Base-by-base conservation (phyloP, 352 stramenopile genomes). In the Phytophthora megakarya region DNA sequence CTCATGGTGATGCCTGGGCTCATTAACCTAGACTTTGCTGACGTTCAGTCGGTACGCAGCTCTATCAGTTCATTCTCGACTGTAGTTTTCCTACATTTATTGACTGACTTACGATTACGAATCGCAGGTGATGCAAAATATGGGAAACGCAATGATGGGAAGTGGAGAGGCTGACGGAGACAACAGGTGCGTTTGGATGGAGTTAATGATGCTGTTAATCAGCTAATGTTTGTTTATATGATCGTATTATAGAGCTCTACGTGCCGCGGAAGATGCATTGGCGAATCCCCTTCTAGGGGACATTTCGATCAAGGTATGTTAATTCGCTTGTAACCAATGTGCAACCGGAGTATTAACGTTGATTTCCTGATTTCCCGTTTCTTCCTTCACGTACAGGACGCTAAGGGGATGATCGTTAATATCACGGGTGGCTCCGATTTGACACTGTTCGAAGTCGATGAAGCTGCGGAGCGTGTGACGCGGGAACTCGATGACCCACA, bases 361-460 rank as follows among this genome's bases (percentile, higher is more conserved):
- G 19, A 49, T 49, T 22, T 15, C 30, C 3, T 35, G 30, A 4
- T 23, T 47, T 53, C n/a, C n/a, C n/a, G n/a, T n/a, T 16, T 35
- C 25, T 59, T 49, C 44, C 23, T 25, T n/a, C n/a, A 12, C 13
- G 30, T 46, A 13, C 59, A 89, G 77, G 86, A 92, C 38, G 90
- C 90, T 43, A 97, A 97, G 75, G 93, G 95, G 23, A 89, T 98
- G 79, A 84, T 98, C 47, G 90, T 98, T 46, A 98, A 98, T 70
- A 98, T 98, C 64, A 97, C 90, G 7, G 95, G 95, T 18, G 93
- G 94, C 38, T 84, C 86, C 15, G 95, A 98, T 65, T 75, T 98
- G 78, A 97, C 89, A 57, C 79, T 99, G 28, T 94, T 96, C 62
- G 90, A 97, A 67, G 90, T 97, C 25, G 89, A 97, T 56, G 83